phyloP scores from a whole-genome alignment of 805 yeast genomes.

The Metschnikowia lochheadii region DNA sequence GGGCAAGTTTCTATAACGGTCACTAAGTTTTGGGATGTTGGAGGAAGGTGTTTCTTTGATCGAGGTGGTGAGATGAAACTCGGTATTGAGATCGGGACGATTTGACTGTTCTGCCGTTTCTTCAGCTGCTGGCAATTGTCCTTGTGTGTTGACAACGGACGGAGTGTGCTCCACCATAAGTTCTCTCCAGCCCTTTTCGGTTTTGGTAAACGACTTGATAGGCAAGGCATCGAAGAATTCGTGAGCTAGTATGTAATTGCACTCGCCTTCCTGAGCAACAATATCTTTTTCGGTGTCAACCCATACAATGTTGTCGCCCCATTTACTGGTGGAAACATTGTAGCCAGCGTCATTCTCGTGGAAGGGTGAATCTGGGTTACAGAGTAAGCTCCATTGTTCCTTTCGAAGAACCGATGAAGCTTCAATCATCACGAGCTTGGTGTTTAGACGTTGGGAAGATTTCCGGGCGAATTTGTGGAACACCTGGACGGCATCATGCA shows the following conservation, averaged over 20 bases:
- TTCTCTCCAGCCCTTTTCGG: constrained; percentile 75
- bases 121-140: constrained; percentile 19
- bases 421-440: constrained; percentile 58
- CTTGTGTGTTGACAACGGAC: constrained; percentile 33
- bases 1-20: constrained; percentile 52
- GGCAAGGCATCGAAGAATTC: constrained; percentile 89
- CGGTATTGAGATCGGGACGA: constrained; percentile 17
- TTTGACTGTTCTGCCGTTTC: constrained; percentile 4
- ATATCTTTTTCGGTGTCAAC: constrained; percentile 54
- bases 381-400: constrained; percentile 50
- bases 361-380: constrained; percentile 20
- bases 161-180: constrained; percentile 56
- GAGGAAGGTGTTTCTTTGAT: constrained; percentile 63
- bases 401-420: constrained; percentile 62
- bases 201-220: constrained; percentile 60
- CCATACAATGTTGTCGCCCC: constrained; percentile 58
- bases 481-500: constrained; percentile 56
- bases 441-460: constrained; percentile 21
- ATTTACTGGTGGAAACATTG: constrained; percentile 38
- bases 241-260: constrained; percentile 73
- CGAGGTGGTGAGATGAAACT: constrained; percentile 54
- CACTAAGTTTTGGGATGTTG: constrained; percentile 46
- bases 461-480: constrained; percentile 39
- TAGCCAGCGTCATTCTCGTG: constrained; percentile 26
- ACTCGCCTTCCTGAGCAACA: constrained; percentile 17